phyloP scores from a whole-genome alignment of 2,329 filamentous ascomycete species.

The Fusarium napiforme region DNA sequence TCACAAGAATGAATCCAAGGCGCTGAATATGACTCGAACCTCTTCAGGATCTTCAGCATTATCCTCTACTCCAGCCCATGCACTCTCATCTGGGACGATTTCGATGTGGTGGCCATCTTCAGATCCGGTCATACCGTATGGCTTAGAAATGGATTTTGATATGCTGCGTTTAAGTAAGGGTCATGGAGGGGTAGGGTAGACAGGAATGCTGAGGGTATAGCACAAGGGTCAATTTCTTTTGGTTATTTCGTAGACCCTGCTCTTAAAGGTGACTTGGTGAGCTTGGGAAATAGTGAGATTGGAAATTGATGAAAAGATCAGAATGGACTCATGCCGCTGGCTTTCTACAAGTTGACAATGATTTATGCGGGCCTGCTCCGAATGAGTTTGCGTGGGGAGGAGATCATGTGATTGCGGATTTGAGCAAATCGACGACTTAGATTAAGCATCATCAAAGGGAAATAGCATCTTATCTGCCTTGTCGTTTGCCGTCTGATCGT shows the following conservation, averaged over 20 bases:
- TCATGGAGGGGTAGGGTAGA: slow-evolving; percentile 25
- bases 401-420: slow-evolving; percentile 36
- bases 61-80: slow-evolving; percentile 72
- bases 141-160: slow-evolving; percentile 13
- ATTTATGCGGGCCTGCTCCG: slow-evolving; percentile 23
- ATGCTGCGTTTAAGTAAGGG: slow-evolving; percentile 17
- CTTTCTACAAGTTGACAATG: slow-evolving; percentile 10
- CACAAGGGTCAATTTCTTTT: neutral
- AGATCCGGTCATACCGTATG: slow-evolving; percentile 28
- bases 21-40: slow-evolving; percentile 79
- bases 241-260: too few relatives aligned
- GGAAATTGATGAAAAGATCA: neutral
- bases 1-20: slow-evolving; percentile 82
- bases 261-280: neutral
- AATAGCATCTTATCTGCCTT: neutral
- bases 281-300: neutral
- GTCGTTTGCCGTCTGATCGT: neutral
- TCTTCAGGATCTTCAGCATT: slow-evolving; percentile 82
- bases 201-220: neutral
- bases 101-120: slow-evolving; percentile 36
- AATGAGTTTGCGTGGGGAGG: slow-evolving; percentile 26
- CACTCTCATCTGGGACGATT: slow-evolving; percentile 49
- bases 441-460: neutral
- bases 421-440: neutral
- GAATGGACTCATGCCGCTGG: slow-evolving; percentile 12